These are phyloP conservation scores for Westerdykella aurantiaca DNA, from an alignment of 2,329 filamentous ascomycete genomes.

Conservation along the genomic window DNA sequence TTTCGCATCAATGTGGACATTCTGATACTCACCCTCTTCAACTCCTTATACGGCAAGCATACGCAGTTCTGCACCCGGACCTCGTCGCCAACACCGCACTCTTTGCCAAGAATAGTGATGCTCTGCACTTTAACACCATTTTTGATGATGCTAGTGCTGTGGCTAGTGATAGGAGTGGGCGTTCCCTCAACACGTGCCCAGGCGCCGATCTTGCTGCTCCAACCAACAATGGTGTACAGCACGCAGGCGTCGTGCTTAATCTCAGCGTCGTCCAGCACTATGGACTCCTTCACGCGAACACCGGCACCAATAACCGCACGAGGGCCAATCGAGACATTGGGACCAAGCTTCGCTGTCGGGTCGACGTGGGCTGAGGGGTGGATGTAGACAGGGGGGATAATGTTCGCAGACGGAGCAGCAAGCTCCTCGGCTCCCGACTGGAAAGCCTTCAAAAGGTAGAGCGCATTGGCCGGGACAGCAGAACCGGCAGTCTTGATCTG, in stretches of 20 bases:
- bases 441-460: slow-evolving; percentile 92
- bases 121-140: slow-evolving; percentile 98
- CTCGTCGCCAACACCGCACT: slow-evolving; percentile 89
- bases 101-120: slow-evolving; percentile 95
- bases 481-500: slow-evolving; percentile 99
- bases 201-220: slow-evolving; percentile 92
- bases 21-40: slow-evolving; percentile 71
- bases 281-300: slow-evolving; percentile 88
- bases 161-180: slow-evolving; percentile 77
- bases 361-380: slow-evolving; percentile 87
- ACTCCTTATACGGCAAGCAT: slow-evolving; percentile 93
- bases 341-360: slow-evolving; percentile 91
- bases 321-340: slow-evolving; percentile 95
- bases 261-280: slow-evolving; percentile 90
- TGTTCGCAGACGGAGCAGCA: slow-evolving; percentile 74
- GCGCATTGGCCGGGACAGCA: slow-evolving; percentile 89
- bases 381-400: slow-evolving; percentile 89
- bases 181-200: slow-evolving; percentile 98
- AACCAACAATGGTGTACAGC: slow-evolving; percentile 92
- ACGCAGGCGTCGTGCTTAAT: slow-evolving; percentile 96
- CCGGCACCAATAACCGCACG: slow-evolving; percentile 78
- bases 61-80: slow-evolving; percentile 96
- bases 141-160: slow-evolving; percentile 92
- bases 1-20: not conserved
- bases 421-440: slow-evolving; percentile 79